A percentile compares a stretch with the other conserved stretches of the same genome.
phyloP scores from a whole-genome alignment of 2,329 filamentous ascomycete genomes.

The Neonectria hederae region DNA sequence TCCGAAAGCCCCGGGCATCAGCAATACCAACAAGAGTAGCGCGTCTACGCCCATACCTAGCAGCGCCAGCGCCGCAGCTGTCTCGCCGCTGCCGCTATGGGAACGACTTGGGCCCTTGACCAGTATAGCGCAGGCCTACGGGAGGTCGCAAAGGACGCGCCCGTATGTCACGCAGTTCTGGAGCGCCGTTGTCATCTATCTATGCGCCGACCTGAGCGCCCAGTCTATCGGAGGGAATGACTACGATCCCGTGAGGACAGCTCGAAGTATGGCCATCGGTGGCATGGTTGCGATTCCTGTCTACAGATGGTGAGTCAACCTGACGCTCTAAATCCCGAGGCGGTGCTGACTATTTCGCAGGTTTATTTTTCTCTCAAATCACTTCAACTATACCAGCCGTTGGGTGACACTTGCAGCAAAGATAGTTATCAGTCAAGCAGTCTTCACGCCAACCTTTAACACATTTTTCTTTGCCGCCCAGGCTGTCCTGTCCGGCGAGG shows the following conservation, averaged over 20 bases:
- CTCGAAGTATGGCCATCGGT: conserved; percentile 79
- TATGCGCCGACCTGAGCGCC: conserved; percentile 79
- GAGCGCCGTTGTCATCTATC: conserved; percentile 80
- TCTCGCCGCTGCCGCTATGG: conserved; percentile 57
- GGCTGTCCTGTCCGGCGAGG: conserved; percentile 76
- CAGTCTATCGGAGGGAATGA: conserved; percentile 71
- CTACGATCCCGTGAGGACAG: conserved; percentile 76
- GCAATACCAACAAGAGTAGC: conserved; percentile 2
- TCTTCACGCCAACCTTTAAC: conserved; percentile 87
- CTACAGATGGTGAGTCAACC: conserved; percentile 72
- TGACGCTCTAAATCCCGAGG: not conserved
- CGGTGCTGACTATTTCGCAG: conserved; percentile 51
- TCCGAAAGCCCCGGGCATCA: not conserved
- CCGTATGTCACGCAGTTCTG: conserved; percentile 84
- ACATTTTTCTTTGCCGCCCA: conserved; percentile 85
- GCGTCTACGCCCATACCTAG: conserved; percentile 30
- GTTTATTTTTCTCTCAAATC: conserved; percentile 80
- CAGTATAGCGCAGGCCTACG: conserved; percentile 67
- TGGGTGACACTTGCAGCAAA: conserved; percentile 77
- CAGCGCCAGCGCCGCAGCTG: conserved; percentile 10
- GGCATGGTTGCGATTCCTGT: conserved; percentile 77
- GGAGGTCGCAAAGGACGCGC: conserved; percentile 72
- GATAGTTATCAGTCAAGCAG: conserved; percentile 79
- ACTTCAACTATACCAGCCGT: conserved; percentile 86
- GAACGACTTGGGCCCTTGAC: conserved; percentile 67